phyloP scores from a whole-genome alignment of 345 rosid genomes.

The Dimocarpus longan region DNA sequence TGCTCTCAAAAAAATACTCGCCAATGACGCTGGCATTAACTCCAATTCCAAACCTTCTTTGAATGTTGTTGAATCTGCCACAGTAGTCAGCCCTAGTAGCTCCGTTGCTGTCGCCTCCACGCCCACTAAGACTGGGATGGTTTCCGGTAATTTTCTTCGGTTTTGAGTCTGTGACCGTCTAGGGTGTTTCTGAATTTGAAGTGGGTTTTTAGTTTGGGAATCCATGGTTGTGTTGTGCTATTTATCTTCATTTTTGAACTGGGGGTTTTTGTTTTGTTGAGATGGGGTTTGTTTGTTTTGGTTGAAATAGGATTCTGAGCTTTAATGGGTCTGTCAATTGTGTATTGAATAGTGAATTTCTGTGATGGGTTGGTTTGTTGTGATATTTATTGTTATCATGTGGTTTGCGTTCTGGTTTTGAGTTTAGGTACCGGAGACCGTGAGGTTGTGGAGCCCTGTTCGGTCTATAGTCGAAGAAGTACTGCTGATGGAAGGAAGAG shows the following conservation, averaged over 20 bases:
- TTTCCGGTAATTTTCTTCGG: conserved; percentile 20
- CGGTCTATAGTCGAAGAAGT: conserved; percentile 44
- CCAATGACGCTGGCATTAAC: not conserved
- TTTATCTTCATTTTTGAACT: not conserved
- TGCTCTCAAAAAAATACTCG: not conserved
- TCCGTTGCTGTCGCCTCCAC: conserved; percentile 7
- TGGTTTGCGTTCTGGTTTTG: not conserved
- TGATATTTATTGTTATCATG: not conserved
- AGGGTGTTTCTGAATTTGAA: conserved; percentile 19
- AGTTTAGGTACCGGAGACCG: conserved; percentile 28
- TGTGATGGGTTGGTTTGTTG: not conserved
- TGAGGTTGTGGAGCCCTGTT: conserved; percentile 35
- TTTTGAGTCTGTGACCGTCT: not conserved
- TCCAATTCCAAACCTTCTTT: not conserved
- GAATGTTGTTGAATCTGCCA: not conserved
- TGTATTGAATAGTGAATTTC: not conserved
- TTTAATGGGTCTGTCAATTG: not conserved
- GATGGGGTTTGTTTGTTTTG: not conserved
- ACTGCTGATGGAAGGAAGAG: conserved; percentile 35
- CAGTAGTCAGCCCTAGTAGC: not conserved
- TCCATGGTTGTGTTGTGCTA: not conserved
- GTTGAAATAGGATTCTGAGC: not conserved
- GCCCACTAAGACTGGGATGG: conserved; percentile 4
- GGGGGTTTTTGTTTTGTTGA: not conserved
- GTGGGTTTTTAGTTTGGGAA: not conserved